A percentile compares a stretch with the other conserved stretches of the same genome.
Evolutionary conservation across 208 protist genomes (phyloP).

Genomic region (Leishmania arabica): DNA sequence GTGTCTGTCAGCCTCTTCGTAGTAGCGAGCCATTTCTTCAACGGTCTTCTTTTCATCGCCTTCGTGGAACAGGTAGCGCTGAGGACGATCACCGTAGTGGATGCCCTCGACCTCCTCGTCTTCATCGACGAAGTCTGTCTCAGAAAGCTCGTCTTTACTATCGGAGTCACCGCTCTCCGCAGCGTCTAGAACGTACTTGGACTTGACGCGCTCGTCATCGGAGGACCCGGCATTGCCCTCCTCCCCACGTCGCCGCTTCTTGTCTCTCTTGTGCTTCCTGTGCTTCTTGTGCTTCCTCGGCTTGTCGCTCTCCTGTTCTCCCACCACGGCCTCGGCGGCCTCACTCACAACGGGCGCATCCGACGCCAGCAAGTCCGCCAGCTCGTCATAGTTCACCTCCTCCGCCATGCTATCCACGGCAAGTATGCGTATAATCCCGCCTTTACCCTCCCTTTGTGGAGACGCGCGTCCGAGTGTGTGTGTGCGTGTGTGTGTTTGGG

Average conservation of each 20-base stretch:
- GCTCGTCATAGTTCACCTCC: constrained; percentile 72
- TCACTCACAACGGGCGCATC: constrained; percentile 2
- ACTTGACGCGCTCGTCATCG: constrained; percentile 22
- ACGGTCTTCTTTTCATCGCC: constrained; percentile 71
- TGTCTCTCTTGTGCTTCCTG: constrained; percentile 10
- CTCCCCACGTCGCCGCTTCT: constrained; percentile 27
- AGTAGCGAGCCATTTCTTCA: constrained; percentile 76
- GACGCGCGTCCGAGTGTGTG: background rate
- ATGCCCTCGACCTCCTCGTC: constrained; percentile 40
- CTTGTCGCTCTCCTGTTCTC: constrained; percentile 8
- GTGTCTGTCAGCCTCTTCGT: constrained; percentile 64
- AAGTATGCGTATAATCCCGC: background rate
- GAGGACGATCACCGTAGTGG: constrained; percentile 13
- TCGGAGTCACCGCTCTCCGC: constrained; percentile 42
- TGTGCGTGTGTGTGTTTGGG: background rate
- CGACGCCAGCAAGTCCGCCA: constrained; percentile 61
- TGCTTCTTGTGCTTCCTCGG: constrained; percentile 17
- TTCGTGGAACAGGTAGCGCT: constrained; percentile 62
- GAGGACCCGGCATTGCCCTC: constrained; percentile 25
- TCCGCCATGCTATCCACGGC: constrained; percentile 45
- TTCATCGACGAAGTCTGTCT: constrained; percentile 51
- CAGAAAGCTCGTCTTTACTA: constrained; percentile 28
- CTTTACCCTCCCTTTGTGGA: background rate
- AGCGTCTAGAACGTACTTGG: constrained; percentile 37
- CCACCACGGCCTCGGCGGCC: constrained; percentile 1